phyloP scores from a whole-genome alignment of 345 rosid genomes.

The Populus nigra region DNA sequence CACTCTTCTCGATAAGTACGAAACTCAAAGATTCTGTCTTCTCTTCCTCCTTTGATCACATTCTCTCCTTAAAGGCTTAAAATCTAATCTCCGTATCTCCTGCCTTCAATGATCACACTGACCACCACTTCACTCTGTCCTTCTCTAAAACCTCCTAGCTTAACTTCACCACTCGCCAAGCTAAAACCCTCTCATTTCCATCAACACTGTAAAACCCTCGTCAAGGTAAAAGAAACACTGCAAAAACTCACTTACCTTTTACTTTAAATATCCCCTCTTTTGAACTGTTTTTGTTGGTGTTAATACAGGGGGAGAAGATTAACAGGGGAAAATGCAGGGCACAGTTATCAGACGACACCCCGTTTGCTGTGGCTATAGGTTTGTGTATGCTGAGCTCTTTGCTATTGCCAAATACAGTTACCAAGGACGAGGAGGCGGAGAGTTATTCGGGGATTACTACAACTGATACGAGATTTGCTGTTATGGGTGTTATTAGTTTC shows the following conservation, averaged over 20 bases:
- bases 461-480: conserved; percentile 73
- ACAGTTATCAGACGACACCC: conserved; percentile 63
- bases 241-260: neutral
- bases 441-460: conserved; percentile 49
- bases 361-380: conserved; percentile 70
- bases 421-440: conserved; percentile 34
- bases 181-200: neutral
- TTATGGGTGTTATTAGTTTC: conserved; percentile 89
- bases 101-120: conserved; percentile 20
- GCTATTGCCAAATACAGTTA: conserved; percentile 45
- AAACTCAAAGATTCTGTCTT: neutral
- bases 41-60: neutral
- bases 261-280: neutral
- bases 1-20: neutral
- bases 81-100: neutral
- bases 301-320: conserved; percentile 24
- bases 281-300: neutral
- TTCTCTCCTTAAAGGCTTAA: neutral
- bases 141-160: conserved; percentile 9
- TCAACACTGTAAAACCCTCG: conserved; percentile 13
- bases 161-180: conserved; percentile 8
- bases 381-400: conserved; percentile 72
- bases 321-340: conserved; percentile 51
- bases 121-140: neutral
- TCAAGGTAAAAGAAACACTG: conserved; percentile 22